phyloP scores from a whole-genome alignment of 139 green algal genomes.

The Chlorella sorokiniana region DNA sequence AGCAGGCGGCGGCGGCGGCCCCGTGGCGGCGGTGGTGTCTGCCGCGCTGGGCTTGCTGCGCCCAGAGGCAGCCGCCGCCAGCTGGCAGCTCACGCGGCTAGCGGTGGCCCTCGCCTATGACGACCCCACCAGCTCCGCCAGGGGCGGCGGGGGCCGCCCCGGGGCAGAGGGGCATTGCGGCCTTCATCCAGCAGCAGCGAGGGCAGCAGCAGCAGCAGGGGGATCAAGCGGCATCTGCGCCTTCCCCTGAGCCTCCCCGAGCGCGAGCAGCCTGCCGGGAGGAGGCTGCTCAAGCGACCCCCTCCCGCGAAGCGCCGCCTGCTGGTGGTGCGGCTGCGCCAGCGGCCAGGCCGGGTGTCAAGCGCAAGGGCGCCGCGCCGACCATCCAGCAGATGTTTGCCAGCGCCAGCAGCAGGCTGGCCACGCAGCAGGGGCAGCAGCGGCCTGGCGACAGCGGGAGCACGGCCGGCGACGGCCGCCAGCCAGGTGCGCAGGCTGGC shows the following conservation, averaged over 20 bases:
- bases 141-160: not conserved
- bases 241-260: no score
- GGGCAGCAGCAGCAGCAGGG: not conserved
- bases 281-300: no score
- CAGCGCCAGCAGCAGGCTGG: not conserved
- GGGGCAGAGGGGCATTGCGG: slow-evolving; percentile 10
- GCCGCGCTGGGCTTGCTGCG: slow-evolving; percentile 11
- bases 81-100: slow-evolving; percentile 24
- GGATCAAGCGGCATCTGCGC: not conserved
- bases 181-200: not conserved
- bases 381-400: slow-evolving; percentile 23
- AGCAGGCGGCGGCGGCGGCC: not conserved
- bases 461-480: not conserved
- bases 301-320: no score
- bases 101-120: slow-evolving; percentile 3
- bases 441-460: not conserved
- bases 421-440: not conserved
- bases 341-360: no score
- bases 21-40: not conserved
- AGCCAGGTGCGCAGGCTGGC: no score
- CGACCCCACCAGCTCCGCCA: not conserved
- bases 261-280: no score
- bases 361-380: slow-evolving; percentile 28
- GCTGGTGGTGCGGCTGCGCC: no score
- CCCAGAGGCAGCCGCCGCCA: not conserved